These are phyloP conservation scores for Berberis thunbergii DNA, from an alignment of 164 flowering plant genomes.

Conservation along the genomic window DNA sequence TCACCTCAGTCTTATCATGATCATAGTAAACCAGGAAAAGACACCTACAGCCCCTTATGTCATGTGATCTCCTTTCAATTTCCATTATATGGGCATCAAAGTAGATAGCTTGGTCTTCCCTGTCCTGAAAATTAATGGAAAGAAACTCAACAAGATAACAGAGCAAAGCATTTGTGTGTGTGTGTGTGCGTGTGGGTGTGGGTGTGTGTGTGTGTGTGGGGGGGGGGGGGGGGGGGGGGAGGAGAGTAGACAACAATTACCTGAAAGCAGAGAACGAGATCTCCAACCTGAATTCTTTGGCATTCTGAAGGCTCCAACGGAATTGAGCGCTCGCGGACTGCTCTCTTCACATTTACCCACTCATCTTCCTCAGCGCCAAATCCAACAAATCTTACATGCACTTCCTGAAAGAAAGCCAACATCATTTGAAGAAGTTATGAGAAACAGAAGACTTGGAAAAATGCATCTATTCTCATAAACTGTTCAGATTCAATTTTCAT, in stretches of 20 bases:
- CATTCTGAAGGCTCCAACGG: conserved; percentile 78
- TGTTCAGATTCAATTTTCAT: too few species aligned
- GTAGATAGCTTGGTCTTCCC: conserved; percentile 51
- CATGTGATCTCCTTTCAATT: conserved; percentile 58
- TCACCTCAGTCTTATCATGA: conserved; percentile 60
- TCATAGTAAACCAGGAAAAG: conserved; percentile 57
- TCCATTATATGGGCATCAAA: conserved; percentile 64
- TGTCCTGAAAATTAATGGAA: conserved; percentile 42
- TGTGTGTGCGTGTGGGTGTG: too few species aligned
- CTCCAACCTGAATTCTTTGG: conserved; percentile 51
- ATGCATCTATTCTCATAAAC: too few species aligned
- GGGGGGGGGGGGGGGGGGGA: not conserved
- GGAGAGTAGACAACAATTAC: conserved; percentile 23
- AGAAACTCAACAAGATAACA: not conserved
- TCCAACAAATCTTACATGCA: conserved; percentile 71
- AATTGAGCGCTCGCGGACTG: conserved; percentile 70
- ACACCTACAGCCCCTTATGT: conserved; percentile 64
- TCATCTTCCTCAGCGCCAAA: conserved; percentile 77
- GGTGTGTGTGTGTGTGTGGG: too few species aligned
- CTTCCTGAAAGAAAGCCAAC: conserved; percentile 53
- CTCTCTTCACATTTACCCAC: conserved; percentile 64
- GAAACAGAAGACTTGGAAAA: too few species aligned
- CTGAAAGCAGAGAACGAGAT: conserved; percentile 74
- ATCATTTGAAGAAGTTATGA: not conserved
- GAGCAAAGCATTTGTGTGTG: too few species aligned